Conservation (phyloP, 345 rosid species). For the Excoecaria cochinchinensis region DNA sequence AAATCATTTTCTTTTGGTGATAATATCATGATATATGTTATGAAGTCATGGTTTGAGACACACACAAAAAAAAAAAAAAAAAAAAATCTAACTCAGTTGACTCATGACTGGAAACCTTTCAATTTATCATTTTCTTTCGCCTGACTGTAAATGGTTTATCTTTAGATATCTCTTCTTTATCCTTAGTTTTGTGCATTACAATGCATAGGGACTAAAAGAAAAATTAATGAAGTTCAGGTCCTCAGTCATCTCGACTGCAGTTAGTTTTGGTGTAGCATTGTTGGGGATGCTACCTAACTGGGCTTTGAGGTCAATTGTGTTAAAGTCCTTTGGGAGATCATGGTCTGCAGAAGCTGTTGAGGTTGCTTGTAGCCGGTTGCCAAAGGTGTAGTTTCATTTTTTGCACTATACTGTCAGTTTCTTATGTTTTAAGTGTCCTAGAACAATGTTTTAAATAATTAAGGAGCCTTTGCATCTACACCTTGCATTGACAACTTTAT, state of each 20-base stretch:
- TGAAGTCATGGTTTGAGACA: too few species aligned
- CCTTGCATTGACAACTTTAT: neutral
- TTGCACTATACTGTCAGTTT: neutral
- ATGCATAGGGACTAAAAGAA: constrained; percentile 6
- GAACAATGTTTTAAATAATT: neutral
- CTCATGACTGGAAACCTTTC: too few species aligned
- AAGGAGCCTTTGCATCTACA: neutral
- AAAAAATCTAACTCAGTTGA: too few species aligned
- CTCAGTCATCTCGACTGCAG: constrained; percentile 40
- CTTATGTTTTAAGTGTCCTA: neutral
- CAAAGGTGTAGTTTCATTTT: constrained; percentile 44
- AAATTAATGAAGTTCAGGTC: constrained; percentile 53
- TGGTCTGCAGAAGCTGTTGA: constrained; percentile 70
- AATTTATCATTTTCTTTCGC: too few species aligned
- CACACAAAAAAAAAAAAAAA: too few species aligned
- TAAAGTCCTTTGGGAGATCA: constrained; percentile 50
- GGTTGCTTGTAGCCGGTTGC: constrained; percentile 63
- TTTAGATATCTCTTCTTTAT: neutral
- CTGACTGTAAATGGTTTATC: neutral
- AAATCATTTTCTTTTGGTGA: too few species aligned
- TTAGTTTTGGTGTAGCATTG: constrained; percentile 45
- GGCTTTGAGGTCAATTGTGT: constrained; percentile 41
- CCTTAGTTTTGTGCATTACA: neutral
- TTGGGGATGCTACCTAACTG: constrained; percentile 55
- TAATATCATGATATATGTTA: too few species aligned